Evolutionary conservation across 163 green algal genomes (phyloP), one percentile per base, ranked within the genome.

Genomic region (Scenedesmus sp.): DNA sequence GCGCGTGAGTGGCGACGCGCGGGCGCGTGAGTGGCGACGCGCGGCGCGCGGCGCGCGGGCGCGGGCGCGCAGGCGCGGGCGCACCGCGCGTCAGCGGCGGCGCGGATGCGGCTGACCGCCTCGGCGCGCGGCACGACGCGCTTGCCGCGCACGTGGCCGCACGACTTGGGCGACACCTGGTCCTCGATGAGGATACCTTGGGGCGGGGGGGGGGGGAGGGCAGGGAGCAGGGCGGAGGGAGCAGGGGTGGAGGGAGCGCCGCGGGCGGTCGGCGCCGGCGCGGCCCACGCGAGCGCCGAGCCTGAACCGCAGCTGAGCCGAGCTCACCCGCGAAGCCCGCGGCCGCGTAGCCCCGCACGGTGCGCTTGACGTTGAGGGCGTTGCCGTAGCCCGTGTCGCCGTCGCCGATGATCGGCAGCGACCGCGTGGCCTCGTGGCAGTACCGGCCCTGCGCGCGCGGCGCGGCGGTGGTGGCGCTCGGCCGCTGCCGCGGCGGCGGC

Each of bases 311-410:
- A 62, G 53, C 10, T 29, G 31, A 4, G 53, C 9, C 47, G 22
- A 29, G 5, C 63, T 4, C 60, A 85, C 85, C 87, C 65, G 93
- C 93, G 82, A 98, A 93, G 13, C 95, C 93, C 5, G 94, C 94
- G 4, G 85, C 70, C 5, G 94, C 92, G 81, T 97, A 99, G 17
- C 92, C 93, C 2, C 66, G 57, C 29, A 99, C 95, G 1, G 96
- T 98, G 26, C 96, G 80, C 83, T 97, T 96, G 18, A 98, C 95
- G 73, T 97, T 98, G 60, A 99, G 87, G 0, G 94, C 93, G 71
- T 98, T 98, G 64, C 96, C 96, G 78, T 98, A 98, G 5, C 93
- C 95, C 0, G 91, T 97, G 87, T 98, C 95, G 22, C 89, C 95
- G 74, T 98, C 95, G 14, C 91, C 95, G 74, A 98, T 98, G 75